A percentile compares a stretch with the other conserved stretches of the same genome.
Evolutionary conservation across 345 rosid genomes (phyloP).

Genomic region (Arabidopsis suecica): DNA sequence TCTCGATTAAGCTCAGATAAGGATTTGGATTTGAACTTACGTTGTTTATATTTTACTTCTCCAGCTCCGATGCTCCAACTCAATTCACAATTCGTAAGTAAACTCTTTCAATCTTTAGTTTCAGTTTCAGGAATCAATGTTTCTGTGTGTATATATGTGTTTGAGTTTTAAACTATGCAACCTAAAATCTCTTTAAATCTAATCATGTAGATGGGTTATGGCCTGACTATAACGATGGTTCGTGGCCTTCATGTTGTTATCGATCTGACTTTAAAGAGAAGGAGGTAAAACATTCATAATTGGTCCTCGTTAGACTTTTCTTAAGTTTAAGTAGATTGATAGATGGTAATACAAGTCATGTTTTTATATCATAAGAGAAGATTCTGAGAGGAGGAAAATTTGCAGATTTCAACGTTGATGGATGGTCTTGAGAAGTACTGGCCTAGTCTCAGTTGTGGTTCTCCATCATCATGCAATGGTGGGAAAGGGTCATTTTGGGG

Average conservation of each 20-base stretch:
- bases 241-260: constrained; percentile 88
- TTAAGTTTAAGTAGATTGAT: not conserved
- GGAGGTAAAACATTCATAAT: constrained; percentile 53
- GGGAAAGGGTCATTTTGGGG: constrained; percentile 79
- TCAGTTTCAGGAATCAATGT: not conserved
- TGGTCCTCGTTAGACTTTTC: not conserved
- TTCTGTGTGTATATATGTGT: constrained; percentile 1
- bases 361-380: constrained; percentile 13
- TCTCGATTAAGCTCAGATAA: not conserved
- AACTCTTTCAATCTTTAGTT: constrained; percentile 6
- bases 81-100: constrained; percentile 96
- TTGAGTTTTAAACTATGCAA: not conserved
- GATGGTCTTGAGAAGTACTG: constrained; percentile 70
- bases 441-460: constrained; percentile 76
- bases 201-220: constrained; percentile 81
- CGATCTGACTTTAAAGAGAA: constrained; percentile 62
- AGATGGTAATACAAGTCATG: not conserved
- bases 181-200: not conserved
- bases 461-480: constrained; percentile 67
- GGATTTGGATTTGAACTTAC: constrained; percentile 23
- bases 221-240: constrained; percentile 96
- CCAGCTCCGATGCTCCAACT: constrained; percentile 69
- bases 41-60: constrained; percentile 13
- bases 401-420: constrained; percentile 65
- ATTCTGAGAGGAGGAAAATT: constrained; percentile 12